These are phyloP conservation scores for Pseudogymnoascus sp. DNA, from an alignment of 2,329 filamentous ascomycete genomes.

Conservation along the genomic window DNA sequence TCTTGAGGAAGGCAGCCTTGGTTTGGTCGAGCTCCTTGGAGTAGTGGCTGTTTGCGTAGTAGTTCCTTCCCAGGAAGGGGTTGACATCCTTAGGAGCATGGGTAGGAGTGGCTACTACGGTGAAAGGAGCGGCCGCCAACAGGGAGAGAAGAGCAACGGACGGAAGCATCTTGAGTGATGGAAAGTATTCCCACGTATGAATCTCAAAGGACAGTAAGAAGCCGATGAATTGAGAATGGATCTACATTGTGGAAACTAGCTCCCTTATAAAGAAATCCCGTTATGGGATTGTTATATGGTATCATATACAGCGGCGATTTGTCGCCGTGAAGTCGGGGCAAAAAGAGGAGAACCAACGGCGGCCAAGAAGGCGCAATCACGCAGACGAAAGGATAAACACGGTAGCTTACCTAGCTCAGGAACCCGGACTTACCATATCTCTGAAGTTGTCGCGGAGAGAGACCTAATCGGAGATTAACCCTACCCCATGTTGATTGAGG, in stretches of 20 bases:
- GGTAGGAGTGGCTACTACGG: neutral
- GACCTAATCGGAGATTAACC: conserved; percentile 6
- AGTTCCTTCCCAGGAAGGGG: conserved; percentile 39
- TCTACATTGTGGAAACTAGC: conserved; percentile 4
- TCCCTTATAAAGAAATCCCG: neutral
- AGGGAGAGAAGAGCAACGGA: conserved; percentile 2
- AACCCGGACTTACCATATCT: neutral
- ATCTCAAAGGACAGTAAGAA: neutral
- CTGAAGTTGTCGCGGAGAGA: neutral
- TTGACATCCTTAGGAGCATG: conserved; percentile 23
- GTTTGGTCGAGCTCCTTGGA: conserved; percentile 34
- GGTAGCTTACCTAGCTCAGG: neutral
- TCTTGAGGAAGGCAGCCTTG: conserved; percentile 28
- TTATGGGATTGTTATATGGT: neutral
- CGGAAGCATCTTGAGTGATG: neutral
- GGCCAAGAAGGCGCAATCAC: neutral
- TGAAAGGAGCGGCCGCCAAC: neutral
- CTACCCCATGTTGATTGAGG: conserved; percentile 4
- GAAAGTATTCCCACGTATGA: conserved; percentile 1
- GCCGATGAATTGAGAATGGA: conserved; percentile 1
- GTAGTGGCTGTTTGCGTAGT: conserved; percentile 40
- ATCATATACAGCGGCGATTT: neutral
- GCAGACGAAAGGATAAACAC: neutral
- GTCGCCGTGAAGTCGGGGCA: conserved; percentile 1
- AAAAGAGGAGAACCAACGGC: neutral